Base-by-base conservation (phyloP, 495 filamentous ascomycete genomes). In the Penicillium soppii region DNA sequence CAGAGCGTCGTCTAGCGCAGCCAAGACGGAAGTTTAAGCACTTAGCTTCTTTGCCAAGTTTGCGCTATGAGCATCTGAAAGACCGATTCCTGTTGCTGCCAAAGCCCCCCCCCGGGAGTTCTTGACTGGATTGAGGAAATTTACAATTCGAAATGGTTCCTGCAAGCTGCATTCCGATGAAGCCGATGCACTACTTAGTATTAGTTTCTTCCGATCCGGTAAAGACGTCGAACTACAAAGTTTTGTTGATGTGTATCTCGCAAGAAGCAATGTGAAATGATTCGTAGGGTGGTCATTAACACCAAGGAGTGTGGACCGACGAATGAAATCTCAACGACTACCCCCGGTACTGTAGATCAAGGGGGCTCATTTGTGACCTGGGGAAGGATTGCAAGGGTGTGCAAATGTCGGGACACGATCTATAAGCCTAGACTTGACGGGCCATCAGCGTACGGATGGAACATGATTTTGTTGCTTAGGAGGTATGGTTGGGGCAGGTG, bases 401-500 rank as follows among this genome's bases (percentile, higher is more conserved):
- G 22, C 23, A 42, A 42, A 16, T 3, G 8, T 30, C 41, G 7
- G 20, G 23, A 30, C 25, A 29, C n/a, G 25, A 20, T 43, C 23
- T 17, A 43, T 6, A 43, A 30, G n/a, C 25, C 25, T 17, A 43
- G 17, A 19, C 7, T 7, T 30, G 23, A 30, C 16, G n/a, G 15
- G 41, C 25, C 25, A 25, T 43, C 23, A 30, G 41, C 5, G 41
- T 30, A n/a, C 15, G 3, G 25, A 43, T 43, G 15, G 41, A 43
- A 43, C 15, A 26, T 7, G 15, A 8, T n/a, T 9, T 43, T 43
- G 41, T 43, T 43, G 25, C 15, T 43, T 30, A 19, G 25, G 41
- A 43, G 41, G 41, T 43, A 43, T 21, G n/a, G 36, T 17, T 22
- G 36, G 38, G 38, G 38, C 13, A 41, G 38, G 38, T 12, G 38